A percentile compares a stretch with the other conserved stretches of the same genome.
phyloP scores from a whole-genome alignment of 2,329 filamentous ascomycete species.

The Aspergillus spinulosporus region DNA sequence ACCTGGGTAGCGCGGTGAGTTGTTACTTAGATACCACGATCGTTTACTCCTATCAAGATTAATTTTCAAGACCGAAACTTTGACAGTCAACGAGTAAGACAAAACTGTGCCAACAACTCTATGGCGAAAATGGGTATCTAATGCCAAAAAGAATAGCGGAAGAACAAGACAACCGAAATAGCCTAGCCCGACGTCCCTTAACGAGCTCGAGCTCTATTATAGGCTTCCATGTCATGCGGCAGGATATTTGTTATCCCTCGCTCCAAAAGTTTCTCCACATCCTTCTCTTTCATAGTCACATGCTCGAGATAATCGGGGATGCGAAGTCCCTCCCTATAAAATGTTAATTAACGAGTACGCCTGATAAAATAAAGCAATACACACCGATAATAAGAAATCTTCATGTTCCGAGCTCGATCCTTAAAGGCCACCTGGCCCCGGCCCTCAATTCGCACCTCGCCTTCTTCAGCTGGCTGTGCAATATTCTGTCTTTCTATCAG shows the following conservation, averaged over 20 bases:
- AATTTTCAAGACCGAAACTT: background rate
- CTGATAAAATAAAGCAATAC: background rate
- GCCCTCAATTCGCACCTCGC: constrained; percentile 33
- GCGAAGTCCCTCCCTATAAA: constrained; percentile 27
- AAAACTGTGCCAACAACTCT: background rate
- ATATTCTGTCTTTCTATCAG: constrained; percentile 43
- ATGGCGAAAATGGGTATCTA: background rate
- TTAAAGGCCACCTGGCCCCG: constrained; percentile 57
- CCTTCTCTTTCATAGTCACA: constrained; percentile 39
- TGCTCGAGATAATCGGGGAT: constrained; percentile 48
- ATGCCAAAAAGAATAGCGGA: background rate
- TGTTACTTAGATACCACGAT: constrained; percentile 3
- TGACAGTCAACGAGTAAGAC: background rate
- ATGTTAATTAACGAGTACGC: constrained; percentile 2
- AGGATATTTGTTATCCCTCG: constrained; percentile 13
- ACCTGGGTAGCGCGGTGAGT: background rate
- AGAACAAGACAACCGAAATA: background rate
- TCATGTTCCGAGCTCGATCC: constrained; percentile 57
- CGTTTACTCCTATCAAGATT: background rate
- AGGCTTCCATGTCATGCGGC: background rate
- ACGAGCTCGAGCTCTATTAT: background rate
- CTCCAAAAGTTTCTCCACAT: constrained; percentile 16
- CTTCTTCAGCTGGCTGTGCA: constrained; percentile 28
- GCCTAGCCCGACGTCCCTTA: background rate
- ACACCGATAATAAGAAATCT: constrained; percentile 31